A percentile compares a stretch with the other conserved stretches of the same genome.
These are phyloP conservation scores for Fusarium napiforme DNA, from an alignment of 2,329 filamentous ascomycete genomes.

Conservation along the genomic window DNA sequence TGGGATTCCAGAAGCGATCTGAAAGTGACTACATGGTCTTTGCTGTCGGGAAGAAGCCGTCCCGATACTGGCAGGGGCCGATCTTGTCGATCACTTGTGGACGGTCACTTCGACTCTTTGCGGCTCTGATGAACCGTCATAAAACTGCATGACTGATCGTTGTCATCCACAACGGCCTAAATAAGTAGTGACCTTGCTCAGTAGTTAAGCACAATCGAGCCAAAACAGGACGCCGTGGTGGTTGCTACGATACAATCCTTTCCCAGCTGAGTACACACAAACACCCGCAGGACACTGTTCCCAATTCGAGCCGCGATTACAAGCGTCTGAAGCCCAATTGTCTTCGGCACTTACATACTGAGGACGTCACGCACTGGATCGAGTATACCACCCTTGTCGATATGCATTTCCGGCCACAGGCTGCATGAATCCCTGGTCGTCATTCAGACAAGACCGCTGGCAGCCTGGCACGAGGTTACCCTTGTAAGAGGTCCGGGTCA, in stretches of 20 bases:
- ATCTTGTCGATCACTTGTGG: slow-evolving; percentile 44
- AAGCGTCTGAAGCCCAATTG: slow-evolving; percentile 12
- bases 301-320: slow-evolving; percentile 33
- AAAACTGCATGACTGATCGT: slow-evolving; percentile 4
- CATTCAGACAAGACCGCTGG: not conserved
- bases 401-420: slow-evolving; percentile 3
- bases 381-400: slow-evolving; percentile 14
- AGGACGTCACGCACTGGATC: slow-evolving; percentile 27
- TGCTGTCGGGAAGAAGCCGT: slow-evolving; percentile 34
- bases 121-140: slow-evolving; percentile 39
- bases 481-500: not conserved
- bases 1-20: slow-evolving; percentile 24
- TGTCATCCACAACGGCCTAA: slow-evolving; percentile 6
- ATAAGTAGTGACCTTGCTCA: slow-evolving; percentile 6
- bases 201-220: not conserved
- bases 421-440: not conserved
- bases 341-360: slow-evolving; percentile 24
- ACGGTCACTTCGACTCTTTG: slow-evolving; percentile 17
- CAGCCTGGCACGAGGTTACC: not conserved
- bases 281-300: slow-evolving; percentile 22
- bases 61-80: slow-evolving; percentile 41
- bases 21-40: slow-evolving; percentile 22
- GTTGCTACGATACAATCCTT: slow-evolving; percentile 7
- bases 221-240: slow-evolving; percentile 21
- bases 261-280: slow-evolving; percentile 24